Conservation (phyloP, 1,139 yeast species). For the Blastobotrys persicus region DNA sequence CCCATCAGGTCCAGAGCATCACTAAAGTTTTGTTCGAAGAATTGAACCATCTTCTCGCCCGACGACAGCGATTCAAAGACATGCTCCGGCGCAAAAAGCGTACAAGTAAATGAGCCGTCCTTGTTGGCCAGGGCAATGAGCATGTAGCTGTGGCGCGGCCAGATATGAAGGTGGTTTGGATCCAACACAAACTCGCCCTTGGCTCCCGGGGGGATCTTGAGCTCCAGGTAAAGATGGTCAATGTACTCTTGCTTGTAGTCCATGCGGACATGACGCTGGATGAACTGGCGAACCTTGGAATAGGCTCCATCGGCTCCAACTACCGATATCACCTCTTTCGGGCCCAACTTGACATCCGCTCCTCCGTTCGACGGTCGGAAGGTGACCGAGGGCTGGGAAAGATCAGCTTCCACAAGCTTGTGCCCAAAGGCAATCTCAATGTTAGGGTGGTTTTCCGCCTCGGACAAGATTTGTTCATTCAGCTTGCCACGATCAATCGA, state of each 20-base stretch:
- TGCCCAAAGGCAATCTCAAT: slow-evolving; percentile 55
- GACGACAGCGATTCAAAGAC: slow-evolving; percentile 54
- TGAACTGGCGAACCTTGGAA: slow-evolving; percentile 67
- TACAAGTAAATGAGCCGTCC: slow-evolving; percentile 86
- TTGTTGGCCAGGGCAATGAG: slow-evolving; percentile 82
- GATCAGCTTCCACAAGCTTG: slow-evolving; percentile 43
- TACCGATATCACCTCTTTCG: slow-evolving; percentile 36
- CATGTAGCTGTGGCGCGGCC: slow-evolving; percentile 90
- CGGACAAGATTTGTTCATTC: slow-evolving; percentile 63
- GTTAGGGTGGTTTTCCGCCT: slow-evolving; percentile 46
- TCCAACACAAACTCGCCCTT: slow-evolving; percentile 50
- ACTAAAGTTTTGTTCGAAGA: slow-evolving; percentile 62
- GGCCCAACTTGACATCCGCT: slow-evolving; percentile 11
- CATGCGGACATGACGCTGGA: slow-evolving; percentile 67
- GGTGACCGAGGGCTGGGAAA: slow-evolving; percentile 13
- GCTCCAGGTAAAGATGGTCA: slow-evolving; percentile 80
- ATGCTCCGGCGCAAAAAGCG: slow-evolving; percentile 84
- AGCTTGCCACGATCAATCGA: slow-evolving; percentile 76
- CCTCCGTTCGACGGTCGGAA: slow-evolving; percentile 10
- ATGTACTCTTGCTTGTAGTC: slow-evolving; percentile 73
- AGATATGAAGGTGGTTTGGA: slow-evolving; percentile 81
- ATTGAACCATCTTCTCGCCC: slow-evolving; percentile 38
- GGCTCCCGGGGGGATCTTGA: slow-evolving; percentile 55
- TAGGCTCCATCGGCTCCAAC: slow-evolving; percentile 89
- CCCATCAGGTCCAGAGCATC: slow-evolving; percentile 76